A percentile compares a stretch with the other conserved stretches of the same genome.
phyloP scores from a whole-genome alignment of 805 yeast species.

The Yarrowia divulgata region DNA sequence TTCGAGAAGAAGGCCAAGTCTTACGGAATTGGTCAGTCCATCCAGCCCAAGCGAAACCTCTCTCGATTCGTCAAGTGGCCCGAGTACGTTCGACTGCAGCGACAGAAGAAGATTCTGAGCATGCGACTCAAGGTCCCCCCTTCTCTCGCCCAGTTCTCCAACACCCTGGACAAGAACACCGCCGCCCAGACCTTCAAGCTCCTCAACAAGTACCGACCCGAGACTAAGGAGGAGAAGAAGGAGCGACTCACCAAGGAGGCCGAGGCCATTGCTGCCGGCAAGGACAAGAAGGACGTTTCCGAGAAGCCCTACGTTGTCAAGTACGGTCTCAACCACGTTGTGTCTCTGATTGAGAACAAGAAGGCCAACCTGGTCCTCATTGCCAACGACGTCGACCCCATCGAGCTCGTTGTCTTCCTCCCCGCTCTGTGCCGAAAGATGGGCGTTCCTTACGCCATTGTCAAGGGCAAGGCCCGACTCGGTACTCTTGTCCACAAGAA shows the following conservation, averaged over 20 bases:
- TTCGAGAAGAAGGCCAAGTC: conserved; percentile 88
- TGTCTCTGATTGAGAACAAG: conserved; percentile 95
- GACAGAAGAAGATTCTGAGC: conserved; percentile 96
- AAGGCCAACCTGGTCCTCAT: conserved; percentile 96
- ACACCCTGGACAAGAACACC: conserved; percentile 97
- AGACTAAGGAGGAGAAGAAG: conserved; percentile 96
- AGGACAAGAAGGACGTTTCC: conserved; percentile 94
- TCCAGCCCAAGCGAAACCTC: conserved; percentile 96
- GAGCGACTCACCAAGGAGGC: conserved; percentile 99
- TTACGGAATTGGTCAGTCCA: conserved; percentile 95
- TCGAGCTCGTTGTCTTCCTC: conserved; percentile 94
- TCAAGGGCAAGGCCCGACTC: conserved; percentile 98
- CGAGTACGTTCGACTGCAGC: conserved; percentile 95
- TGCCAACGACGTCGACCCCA: conserved; percentile 99
- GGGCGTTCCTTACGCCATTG: conserved; percentile 99
- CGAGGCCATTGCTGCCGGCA: conserved; percentile 98
- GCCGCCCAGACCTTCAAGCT: conserved; percentile 97
- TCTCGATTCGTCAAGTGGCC: conserved; percentile 99
- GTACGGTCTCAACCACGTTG: conserved; percentile 99
- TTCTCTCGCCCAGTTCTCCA: conserved; percentile 94
- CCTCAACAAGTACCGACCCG: conserved; percentile 99
- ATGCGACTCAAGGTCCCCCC: conserved; percentile 99
- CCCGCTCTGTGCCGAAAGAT: conserved; percentile 99
- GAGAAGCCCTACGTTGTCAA: conserved; percentile 96
- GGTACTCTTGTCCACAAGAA: conserved; percentile 98